Evolutionary conservation across 148 eudicot species (phyloP).

Genomic region (Camellia lanceoleosa): DNA sequence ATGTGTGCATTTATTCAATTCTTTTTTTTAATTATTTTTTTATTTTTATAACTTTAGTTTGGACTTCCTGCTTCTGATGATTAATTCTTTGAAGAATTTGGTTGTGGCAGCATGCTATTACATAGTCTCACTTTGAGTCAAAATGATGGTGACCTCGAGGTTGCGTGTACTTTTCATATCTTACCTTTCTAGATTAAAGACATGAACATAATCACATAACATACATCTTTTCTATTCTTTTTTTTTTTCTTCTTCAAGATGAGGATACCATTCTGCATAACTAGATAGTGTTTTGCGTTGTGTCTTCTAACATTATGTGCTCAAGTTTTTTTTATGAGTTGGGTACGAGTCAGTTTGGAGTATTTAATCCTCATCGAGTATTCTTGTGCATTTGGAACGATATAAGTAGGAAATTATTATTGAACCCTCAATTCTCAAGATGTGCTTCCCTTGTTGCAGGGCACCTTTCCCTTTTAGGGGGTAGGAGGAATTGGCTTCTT

Average conservation of each 20-base stretch:
- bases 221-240: too few relatives aligned
- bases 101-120: slow-evolving; percentile 78
- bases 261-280: neutral
- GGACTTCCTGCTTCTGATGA: slow-evolving; percentile 17
- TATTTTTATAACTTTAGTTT: neutral
- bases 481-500: too few relatives aligned
- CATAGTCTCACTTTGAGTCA: slow-evolving; percentile 77
- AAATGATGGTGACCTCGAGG: slow-evolving; percentile 95
- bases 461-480: neutral
- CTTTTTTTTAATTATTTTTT: neutral
- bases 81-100: slow-evolving; percentile 9
- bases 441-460: neutral
- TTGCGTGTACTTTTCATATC: slow-evolving; percentile 16
- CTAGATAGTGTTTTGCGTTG: neutral
- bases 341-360: neutral
- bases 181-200: neutral
- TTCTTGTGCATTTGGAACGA: neutral
- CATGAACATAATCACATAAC: neutral
- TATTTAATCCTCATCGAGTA: neutral
- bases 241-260: neutral
- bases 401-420: neutral
- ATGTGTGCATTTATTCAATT: neutral
- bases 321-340: neutral
- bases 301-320: neutral
- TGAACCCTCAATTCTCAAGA: neutral